Percentiles rank a stretch among this genome's conserved stretches.
phyloP scores from a whole-genome alignment of 2,329 filamentous ascomycete species.

The Canariomyces notabilis region DNA sequence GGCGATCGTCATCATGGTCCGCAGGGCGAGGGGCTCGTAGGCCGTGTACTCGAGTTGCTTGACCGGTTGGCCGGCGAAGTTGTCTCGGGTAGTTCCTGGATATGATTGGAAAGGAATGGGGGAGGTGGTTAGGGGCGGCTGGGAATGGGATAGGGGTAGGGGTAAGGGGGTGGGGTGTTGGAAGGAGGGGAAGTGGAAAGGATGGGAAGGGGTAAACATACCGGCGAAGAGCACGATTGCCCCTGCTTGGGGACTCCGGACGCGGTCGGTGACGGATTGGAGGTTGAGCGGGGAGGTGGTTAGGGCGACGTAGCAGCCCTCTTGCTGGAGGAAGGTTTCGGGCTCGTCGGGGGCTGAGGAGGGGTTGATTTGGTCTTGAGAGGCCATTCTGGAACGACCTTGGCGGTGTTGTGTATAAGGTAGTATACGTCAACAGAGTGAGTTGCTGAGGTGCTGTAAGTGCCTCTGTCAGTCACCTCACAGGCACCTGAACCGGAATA shows the following conservation, averaged over 20 bases:
- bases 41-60: conserved; percentile 70
- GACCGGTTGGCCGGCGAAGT: conserved; percentile 66
- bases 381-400: conserved; percentile 9
- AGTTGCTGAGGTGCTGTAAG: no score
- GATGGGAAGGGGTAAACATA: no score
- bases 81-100: conserved; percentile 70
- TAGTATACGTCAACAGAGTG: no score
- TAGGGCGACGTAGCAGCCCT: conserved; percentile 61
- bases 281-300: conserved; percentile 58
- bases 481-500: no score
- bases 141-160: no score
- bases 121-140: neutral
- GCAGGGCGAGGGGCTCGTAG: conserved; percentile 65
- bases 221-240: conserved; percentile 74
- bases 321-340: conserved; percentile 43
- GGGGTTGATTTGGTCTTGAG: no score
- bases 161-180: no score
- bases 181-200: no score
- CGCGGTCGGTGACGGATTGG: conserved; percentile 54
- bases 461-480: no score
- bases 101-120: conserved; percentile 14
- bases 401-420: no score
- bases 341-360: no score
- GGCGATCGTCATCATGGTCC: conserved; percentile 63
- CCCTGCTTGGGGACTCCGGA: conserved; percentile 68